Base-by-base conservation (phyloP, 805 yeast species). In the Deakozyma indianensis region DNA sequence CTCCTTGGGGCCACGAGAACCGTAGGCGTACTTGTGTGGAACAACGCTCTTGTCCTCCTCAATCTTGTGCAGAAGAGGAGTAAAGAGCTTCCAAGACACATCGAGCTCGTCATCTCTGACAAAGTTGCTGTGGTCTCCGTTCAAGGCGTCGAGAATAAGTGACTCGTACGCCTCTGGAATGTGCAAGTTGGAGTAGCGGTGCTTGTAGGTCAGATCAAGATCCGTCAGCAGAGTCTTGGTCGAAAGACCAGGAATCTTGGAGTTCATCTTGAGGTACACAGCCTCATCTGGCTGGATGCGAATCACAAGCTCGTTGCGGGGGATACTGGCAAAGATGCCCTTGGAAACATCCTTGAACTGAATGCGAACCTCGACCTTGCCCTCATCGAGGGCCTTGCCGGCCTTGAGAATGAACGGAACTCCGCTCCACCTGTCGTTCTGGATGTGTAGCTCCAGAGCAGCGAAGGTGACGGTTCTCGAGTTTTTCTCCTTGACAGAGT, bases 111-210 rank as follows among this genome's bases (percentile, higher is more conserved):
- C 98, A 61, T 90, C 96, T 68, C 98, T 81, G 27, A 92, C 97
- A 62, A 92, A 92, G 69, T 90, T 90, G 44, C 97, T 83, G 67
- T 92, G 98, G 65, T 88, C 95, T 47, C 94, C 97, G 54, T 77
- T 74, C 60, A 82, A 66, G 51, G 90, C 83, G 65, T 92, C 97
- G 65, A 94, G 78, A 56, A 92, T 85, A 56, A 92, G 76, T 1
- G 96, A 83, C 70, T 92, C 98, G 65, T 92, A 92, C 38, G 97
- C 97, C 70, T 90, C 96, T 41, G 98, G 97, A 58, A 92, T 88
- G 80, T 92, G 83, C 67, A 85, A 82, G 60, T 85, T 82, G 51
- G 83, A 69, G 69, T 82, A 92, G 60, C 96, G 78, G 43, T 71
- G 70, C 46, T 80, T 67, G 64, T 92, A 92, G 28, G 94, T 83